A percentile compares a stretch with the other conserved stretches of the same genome.
These are phyloP conservation scores for Sporothrix brasiliensis DNA, from an alignment of 2,329 filamentous ascomycete species.

Conservation along the genomic window DNA sequence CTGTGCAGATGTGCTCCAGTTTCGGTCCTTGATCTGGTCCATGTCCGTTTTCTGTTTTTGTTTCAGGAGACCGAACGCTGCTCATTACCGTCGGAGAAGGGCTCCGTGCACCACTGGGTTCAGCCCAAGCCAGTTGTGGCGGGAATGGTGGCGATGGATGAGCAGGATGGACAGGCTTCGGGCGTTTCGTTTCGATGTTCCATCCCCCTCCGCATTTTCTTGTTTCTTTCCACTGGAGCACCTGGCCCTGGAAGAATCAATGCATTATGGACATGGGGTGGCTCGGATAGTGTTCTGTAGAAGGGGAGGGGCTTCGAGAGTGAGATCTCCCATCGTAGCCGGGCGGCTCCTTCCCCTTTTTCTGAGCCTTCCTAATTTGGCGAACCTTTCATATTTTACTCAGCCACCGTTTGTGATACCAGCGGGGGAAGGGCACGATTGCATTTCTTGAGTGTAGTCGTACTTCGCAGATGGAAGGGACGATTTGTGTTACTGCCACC, in stretches of 20 bases:
- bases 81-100: neutral
- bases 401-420: slow-evolving; percentile 10
- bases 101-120: neutral
- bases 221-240: slow-evolving; percentile 6
- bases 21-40: neutral
- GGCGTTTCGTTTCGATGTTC: slow-evolving; percentile 22
- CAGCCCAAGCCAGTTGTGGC: neutral
- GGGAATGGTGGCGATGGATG: neutral
- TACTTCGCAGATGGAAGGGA: neutral
- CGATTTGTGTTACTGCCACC: neutral
- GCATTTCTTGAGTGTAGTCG: neutral
- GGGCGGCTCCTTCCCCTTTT: slow-evolving; percentile 16
- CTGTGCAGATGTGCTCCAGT: neutral
- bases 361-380: slow-evolving; percentile 5
- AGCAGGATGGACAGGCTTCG: slow-evolving; percentile 1
- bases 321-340: slow-evolving; percentile 6
- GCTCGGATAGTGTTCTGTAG: no score
- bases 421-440: neutral
- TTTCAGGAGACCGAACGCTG: neutral
- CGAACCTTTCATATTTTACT: slow-evolving; percentile 8
- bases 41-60: neutral
- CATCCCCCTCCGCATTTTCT: slow-evolving; percentile 14
- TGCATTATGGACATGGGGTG: slow-evolving; percentile 14
- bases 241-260: slow-evolving; percentile 9
- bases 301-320: neutral